Conservation (phyloP, 495 filamentous ascomycete genomes). For the Aspergillus haitiensis region DNA sequence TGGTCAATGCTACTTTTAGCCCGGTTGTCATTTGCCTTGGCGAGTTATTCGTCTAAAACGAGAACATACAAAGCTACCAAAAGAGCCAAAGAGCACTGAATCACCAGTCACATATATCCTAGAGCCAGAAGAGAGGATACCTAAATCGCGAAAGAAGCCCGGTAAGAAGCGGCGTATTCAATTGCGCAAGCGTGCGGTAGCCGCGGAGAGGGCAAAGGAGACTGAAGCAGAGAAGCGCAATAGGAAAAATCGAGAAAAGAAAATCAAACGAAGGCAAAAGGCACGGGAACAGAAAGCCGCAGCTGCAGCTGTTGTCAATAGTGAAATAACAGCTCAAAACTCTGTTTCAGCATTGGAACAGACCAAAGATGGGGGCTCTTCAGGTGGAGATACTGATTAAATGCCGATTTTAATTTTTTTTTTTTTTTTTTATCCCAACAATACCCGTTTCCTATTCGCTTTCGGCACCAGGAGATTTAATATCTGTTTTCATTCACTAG, state of each 20-base stretch:
- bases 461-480: not conserved
- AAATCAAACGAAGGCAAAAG: constrained; percentile 49
- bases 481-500: constrained; percentile 2
- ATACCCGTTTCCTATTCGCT: not conserved
- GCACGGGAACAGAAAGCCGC: constrained; percentile 47
- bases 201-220: constrained; percentile 35
- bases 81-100: constrained; percentile 21
- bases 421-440: not conserved
- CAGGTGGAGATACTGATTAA: too few species aligned
- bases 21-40: constrained; percentile 48
- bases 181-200: constrained; percentile 38
- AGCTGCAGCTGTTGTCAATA: constrained; percentile 13
- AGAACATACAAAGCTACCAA: constrained; percentile 40
- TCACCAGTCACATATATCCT: constrained; percentile 31
- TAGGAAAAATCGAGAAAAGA: constrained; percentile 47
- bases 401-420: not conserved
- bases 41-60: constrained; percentile 43
- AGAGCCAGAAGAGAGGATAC: constrained; percentile 30
- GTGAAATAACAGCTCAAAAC: too few species aligned
- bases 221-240: constrained; percentile 48
- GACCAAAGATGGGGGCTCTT: too few species aligned
- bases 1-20: constrained; percentile 22
- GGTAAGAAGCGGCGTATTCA: constrained; percentile 50
- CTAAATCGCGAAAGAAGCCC: constrained; percentile 44
- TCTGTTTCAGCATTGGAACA: too few species aligned